A percentile compares a stretch with the other conserved stretches of the same genome.
Evolutionary conservation across 129 eudicot genomes (phyloP).

Genomic region (Flaveria bidentis): DNA sequence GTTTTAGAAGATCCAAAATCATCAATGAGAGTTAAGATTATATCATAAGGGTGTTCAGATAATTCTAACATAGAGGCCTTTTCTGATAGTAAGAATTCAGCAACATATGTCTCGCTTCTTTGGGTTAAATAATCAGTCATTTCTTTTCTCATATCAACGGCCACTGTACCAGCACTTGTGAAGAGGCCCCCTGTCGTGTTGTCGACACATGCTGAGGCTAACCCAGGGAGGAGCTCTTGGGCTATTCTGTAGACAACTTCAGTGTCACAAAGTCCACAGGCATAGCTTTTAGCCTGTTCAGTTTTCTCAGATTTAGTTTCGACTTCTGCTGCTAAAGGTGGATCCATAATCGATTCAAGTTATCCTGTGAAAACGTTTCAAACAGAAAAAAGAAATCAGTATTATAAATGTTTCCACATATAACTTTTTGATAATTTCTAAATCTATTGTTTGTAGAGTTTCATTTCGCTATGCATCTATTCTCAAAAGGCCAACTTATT

Average conservation of each 20-base stretch:
- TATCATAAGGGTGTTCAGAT: slow-evolving; percentile 78
- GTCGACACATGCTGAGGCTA: slow-evolving; percentile 90
- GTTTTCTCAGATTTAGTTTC: slow-evolving; percentile 51
- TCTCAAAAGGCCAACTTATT: neutral
- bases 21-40: slow-evolving; percentile 62
- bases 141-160: slow-evolving; percentile 71
- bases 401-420: neutral
- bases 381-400: neutral
- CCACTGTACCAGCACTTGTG: slow-evolving; percentile 70
- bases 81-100: slow-evolving; percentile 65
- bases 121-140: slow-evolving; percentile 67
- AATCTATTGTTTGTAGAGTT: no score
- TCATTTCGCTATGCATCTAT: neutral
- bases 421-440: neutral
- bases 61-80: slow-evolving; percentile 44
- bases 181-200: slow-evolving; percentile 85
- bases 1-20: slow-evolving; percentile 61
- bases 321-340: slow-evolving; percentile 50
- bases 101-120: slow-evolving; percentile 81
- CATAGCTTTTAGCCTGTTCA: slow-evolving; percentile 48
- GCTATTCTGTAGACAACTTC: slow-evolving; percentile 79
- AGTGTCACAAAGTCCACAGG: slow-evolving; percentile 72
- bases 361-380: slow-evolving; percentile 23
- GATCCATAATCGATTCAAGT: slow-evolving; percentile 48
- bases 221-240: slow-evolving; percentile 74